phyloP scores from a whole-genome alignment of 2,329 filamentous ascomycete genomes.

The Sclerotinia borealis region DNA sequence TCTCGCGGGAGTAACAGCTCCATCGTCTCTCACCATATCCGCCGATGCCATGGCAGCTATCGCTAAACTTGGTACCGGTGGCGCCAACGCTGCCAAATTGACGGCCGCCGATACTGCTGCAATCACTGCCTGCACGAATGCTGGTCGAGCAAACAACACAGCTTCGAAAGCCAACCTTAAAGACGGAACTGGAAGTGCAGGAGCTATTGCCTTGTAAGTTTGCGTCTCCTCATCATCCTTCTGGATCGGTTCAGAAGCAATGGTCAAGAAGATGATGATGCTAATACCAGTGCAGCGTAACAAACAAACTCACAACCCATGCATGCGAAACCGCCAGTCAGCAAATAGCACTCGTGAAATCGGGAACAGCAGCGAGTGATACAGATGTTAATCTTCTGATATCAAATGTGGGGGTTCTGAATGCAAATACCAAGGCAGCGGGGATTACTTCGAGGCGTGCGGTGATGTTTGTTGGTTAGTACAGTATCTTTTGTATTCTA shows the following conservation, averaged over 20 bases:
- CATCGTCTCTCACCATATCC: conserved; percentile 19
- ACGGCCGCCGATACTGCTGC: conserved; percentile 18
- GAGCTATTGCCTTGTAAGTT: conserved; percentile 23
- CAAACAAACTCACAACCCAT: conserved; percentile 22
- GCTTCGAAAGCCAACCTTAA: conserved; percentile 18
- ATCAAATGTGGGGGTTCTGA: conserved; percentile 25
- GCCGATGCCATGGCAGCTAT: conserved; percentile 24
- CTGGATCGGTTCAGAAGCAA: neutral
- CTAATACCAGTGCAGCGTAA: conserved; percentile 15
- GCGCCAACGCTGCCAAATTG: conserved; percentile 15
- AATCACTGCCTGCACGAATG: conserved; percentile 16
- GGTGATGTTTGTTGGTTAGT: neutral
- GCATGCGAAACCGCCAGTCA: conserved; percentile 21
- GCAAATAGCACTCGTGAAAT: conserved; percentile 16
- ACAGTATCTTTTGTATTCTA: neutral
- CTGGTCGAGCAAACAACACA: conserved; percentile 20
- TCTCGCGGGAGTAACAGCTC: conserved; percentile 17
- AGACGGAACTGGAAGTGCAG: conserved; percentile 17
- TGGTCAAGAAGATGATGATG: neutral
- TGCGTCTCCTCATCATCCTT: neutral
- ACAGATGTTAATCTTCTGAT: conserved; percentile 23
- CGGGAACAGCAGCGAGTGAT: conserved; percentile 15
- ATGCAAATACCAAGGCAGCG: conserved; percentile 22
- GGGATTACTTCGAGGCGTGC: conserved; percentile 16
- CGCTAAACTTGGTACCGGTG: conserved; percentile 22